These are phyloP conservation scores for Jacaranda copaia DNA, from an alignment of 257 asterid species.

Conservation along the genomic window DNA sequence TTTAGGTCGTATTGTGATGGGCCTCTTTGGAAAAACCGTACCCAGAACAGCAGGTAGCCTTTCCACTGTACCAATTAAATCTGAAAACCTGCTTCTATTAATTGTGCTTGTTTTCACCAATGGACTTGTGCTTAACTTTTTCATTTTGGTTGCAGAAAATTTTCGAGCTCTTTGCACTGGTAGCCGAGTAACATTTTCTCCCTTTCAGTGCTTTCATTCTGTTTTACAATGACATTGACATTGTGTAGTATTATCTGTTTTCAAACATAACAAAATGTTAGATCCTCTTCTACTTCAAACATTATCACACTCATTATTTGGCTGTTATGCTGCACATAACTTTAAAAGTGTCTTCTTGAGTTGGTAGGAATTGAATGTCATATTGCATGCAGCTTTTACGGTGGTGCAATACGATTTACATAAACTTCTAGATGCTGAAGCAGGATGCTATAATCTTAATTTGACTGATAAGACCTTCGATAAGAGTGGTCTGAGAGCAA, in stretches of 20 bases:
- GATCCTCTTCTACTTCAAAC: neutral
- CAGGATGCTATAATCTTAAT: neutral
- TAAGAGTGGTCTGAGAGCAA: neutral
- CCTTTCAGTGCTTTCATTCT: slow-evolving; percentile 40
- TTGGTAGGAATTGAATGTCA: neutral
- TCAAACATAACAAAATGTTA: slow-evolving; percentile 1
- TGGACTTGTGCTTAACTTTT: slow-evolving; percentile 30
- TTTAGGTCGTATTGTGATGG: slow-evolving; percentile 87
- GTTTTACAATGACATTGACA: slow-evolving; percentile 21
- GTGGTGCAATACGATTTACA: neutral
- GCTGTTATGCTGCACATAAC: neutral
- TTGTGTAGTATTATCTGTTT: slow-evolving; percentile 23
- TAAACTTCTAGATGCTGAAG: neutral
- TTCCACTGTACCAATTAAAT: slow-evolving; percentile 19
- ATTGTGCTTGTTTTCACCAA: slow-evolving; percentile 17
- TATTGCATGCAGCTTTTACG: neutral
- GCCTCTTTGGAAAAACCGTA: slow-evolving; percentile 81
- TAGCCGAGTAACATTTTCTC: slow-evolving; percentile 69
- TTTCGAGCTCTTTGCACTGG: slow-evolving; percentile 99
- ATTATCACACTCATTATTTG: neutral
- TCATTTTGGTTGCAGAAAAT: slow-evolving; percentile 69
- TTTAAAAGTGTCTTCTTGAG: slow-evolving; percentile 17
- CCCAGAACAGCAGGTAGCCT: slow-evolving; percentile 83
- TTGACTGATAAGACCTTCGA: neutral
- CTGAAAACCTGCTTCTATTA: slow-evolving; percentile 1